phyloP scores from a whole-genome alignment of 2,329 filamentous ascomycete genomes.

The Colletotrichum sp. region DNA sequence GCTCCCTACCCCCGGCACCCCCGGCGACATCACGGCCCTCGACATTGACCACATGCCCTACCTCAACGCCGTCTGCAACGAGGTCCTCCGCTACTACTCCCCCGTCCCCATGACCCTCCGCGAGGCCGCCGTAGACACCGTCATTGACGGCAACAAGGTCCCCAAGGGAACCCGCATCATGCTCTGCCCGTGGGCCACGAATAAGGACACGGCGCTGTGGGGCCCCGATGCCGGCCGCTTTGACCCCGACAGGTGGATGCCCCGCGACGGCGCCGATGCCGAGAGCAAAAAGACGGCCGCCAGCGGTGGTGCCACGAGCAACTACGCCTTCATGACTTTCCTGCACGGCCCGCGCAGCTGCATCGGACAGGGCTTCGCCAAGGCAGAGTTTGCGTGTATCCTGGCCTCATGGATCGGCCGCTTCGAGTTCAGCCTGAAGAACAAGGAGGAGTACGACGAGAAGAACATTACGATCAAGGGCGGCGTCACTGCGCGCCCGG shows the following conservation, averaged over 20 bases:
- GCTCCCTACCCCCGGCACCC: constrained; percentile 55
- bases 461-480: constrained; percentile 70
- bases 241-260: constrained; percentile 79
- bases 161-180: constrained; percentile 75
- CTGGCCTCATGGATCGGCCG: constrained; percentile 78
- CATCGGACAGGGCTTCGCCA: constrained; percentile 83
- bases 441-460: constrained; percentile 69
- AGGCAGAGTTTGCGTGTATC: constrained; percentile 84
- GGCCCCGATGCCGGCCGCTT: constrained; percentile 77
- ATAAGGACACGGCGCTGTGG: constrained; percentile 75
- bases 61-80: constrained; percentile 79
- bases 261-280: constrained; percentile 38
- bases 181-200: constrained; percentile 70
- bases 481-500: constrained; percentile 75
- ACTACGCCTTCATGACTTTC: constrained; percentile 83
- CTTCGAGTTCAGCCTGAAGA: constrained; percentile 67
- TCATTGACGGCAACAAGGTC: constrained; percentile 67
- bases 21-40: constrained; percentile 49
- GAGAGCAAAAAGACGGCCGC: constrained; percentile 49
- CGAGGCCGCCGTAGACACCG: constrained; percentile 67
- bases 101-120: constrained; percentile 77
- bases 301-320: constrained; percentile 74
- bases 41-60: constrained; percentile 79
- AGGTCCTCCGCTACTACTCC: constrained; percentile 75
- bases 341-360: constrained; percentile 86